phyloP scores from a whole-genome alignment of 352 stramenopile species.

The Thalassiosira hispida region DNA sequence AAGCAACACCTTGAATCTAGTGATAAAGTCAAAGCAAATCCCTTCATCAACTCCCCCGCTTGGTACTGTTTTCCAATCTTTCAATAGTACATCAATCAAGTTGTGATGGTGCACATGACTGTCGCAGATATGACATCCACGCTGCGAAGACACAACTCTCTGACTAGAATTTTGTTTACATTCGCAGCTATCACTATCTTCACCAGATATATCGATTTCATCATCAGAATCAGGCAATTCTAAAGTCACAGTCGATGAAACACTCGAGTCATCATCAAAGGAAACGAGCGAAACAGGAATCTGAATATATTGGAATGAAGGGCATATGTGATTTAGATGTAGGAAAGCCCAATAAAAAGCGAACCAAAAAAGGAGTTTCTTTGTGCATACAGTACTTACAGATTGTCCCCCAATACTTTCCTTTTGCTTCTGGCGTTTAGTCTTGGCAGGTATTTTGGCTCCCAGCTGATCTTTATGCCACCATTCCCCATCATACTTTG shows the following conservation, averaged over 20 bases:
- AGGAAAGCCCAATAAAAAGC: not conserved
- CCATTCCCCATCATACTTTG: not conserved
- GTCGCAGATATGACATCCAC: slow-evolving; percentile 4
- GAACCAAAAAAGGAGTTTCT: not conserved
- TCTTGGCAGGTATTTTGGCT: not conserved
- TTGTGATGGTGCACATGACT: slow-evolving; percentile 13
- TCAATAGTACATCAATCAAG: slow-evolving; percentile 10
- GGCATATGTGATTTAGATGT: not conserved
- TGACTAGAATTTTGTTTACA: not conserved
- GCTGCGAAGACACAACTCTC: not conserved
- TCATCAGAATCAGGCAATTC: slow-evolving; percentile 1
- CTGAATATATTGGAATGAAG: not conserved
- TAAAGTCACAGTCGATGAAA: not conserved
- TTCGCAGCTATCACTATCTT: not conserved
- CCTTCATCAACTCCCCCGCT: not conserved
- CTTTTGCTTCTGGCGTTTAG: not conserved
- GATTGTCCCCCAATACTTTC: slow-evolving; percentile 4
- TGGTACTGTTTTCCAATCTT: not conserved
- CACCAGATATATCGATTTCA: not conserved
- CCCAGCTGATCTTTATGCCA: not conserved
- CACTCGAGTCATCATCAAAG: not conserved
- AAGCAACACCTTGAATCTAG: slow-evolving; percentile 6
- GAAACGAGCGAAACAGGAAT: slow-evolving; percentile 2
- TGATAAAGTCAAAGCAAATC: not conserved
- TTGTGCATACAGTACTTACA: not conserved